Base-by-base conservation (phyloP, 495 filamentous ascomycete species). In the Parathielavia hyrcaniae region DNA sequence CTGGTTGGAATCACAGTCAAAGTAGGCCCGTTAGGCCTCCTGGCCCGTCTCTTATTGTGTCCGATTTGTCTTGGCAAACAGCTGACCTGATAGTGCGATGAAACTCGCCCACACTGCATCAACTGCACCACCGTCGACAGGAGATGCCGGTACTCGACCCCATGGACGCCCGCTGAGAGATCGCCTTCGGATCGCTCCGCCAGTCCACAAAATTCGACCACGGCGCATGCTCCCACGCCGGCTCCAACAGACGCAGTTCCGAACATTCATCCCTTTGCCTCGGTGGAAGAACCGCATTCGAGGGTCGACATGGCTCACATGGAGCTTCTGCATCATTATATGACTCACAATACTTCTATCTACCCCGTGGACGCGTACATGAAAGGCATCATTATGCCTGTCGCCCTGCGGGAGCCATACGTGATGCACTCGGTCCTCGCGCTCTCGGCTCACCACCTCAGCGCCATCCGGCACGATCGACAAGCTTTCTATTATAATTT, bases 381-480 rank as follows among this genome's bases (percentile, higher is more conserved):
- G 32, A 47, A 53, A 14, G 38, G 50, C 11, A 36, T 64, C 17
- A 53, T 58, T 19, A 57, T 69, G 35, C 17, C 49, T 12, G 51
- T 59, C 17, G 70, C 66, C 40, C 61, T 70, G 8, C 59, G 48
- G 11, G 61, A 64, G 30, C 66, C 66, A 0, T 74, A 65, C 49
- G 65, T 80, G 0, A 73, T 79, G 71, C 72, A 77, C 43, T 69
- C 79, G 50, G 34, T 76, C 8, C 66, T 80, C 2, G 76, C 76
- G 11, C 54, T 80, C 22, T 67, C 75, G 1, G 75, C 77, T 4
- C 65, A 78, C 13, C 78, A 81, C 41, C 60, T 78, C 12, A 69
- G 72, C 55, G 54, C 69, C 5, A 14, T 64, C 13, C 64, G 59
- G 1, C 75, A 74, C 7, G 53, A 65, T 0, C 63, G 64, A 1